Conservation (phyloP, 768 basidiomycete genomes). For the Gyrodon lividus region DNA sequence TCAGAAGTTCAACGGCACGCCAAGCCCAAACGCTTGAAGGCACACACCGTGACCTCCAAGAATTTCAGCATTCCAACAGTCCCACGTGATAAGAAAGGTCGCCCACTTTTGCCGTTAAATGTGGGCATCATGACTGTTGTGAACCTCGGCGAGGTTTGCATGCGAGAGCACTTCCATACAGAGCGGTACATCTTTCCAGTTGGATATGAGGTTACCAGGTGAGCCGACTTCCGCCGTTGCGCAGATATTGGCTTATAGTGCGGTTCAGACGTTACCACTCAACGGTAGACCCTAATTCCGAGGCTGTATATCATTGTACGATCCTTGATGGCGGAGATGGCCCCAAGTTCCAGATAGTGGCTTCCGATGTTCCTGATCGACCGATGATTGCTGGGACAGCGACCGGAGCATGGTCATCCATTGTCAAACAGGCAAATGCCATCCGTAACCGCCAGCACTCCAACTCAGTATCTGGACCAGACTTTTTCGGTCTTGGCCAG, state of each 20-base stretch:
- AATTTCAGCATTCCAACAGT: constrained; percentile 77
- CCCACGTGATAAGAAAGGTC: constrained; percentile 67
- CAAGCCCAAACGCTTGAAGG: constrained; percentile 77
- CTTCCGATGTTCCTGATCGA: constrained; percentile 66
- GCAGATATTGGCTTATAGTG: not conserved
- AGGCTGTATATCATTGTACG: constrained; percentile 78
- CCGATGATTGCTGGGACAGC: constrained; percentile 84
- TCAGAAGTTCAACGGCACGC: constrained; percentile 40
- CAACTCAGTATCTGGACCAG: constrained; percentile 85
- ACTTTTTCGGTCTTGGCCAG: constrained; percentile 85
- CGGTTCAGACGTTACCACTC: constrained; percentile 69
- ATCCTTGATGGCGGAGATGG: constrained; percentile 85
- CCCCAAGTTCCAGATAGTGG: constrained; percentile 82
- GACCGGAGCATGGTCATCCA: constrained; percentile 83
- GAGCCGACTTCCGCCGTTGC: constrained; percentile 15
- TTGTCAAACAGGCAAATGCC: constrained; percentile 79
- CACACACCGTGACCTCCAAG: constrained; percentile 77
- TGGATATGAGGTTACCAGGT: constrained; percentile 82
- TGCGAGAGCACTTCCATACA: constrained; percentile 83
- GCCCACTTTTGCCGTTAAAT: constrained; percentile 73
- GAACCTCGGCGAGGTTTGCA: constrained; percentile 70
- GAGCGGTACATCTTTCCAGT: constrained; percentile 89
- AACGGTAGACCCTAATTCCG: constrained; percentile 60
- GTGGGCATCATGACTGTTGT: constrained; percentile 88
- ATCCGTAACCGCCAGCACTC: constrained; percentile 81